Evolutionary conservation across 768 basidiomycete genomes (phyloP).

Genomic region (Kwoniella heveanensis): DNA sequence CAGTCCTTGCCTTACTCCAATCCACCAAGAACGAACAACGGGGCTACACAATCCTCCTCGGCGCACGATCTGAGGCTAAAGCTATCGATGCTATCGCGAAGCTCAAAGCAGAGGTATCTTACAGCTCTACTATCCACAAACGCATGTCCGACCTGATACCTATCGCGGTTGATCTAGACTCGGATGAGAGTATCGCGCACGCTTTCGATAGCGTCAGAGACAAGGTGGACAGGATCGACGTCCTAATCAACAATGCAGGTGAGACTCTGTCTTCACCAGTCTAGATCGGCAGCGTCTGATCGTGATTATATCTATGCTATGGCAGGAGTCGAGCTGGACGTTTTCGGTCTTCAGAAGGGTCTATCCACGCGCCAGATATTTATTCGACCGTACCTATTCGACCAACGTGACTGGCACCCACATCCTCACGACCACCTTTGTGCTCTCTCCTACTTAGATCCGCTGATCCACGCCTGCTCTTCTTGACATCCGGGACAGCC

Average conservation of each 20-base stretch:
- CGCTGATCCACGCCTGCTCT: slow-evolving; percentile 3
- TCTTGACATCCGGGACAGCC: slow-evolving; percentile 13
- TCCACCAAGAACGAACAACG: neutral
- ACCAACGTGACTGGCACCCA: neutral
- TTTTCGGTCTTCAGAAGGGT: neutral
- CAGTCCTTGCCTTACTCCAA: neutral
- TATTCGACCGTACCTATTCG: neutral
- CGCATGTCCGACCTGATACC: neutral
- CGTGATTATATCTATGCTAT: too few species aligned
- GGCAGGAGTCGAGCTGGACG: slow-evolving; percentile 10
- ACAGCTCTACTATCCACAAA: neutral
- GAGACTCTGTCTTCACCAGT: too few species aligned
- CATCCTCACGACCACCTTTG: too few species aligned
- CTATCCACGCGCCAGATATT: slow-evolving; percentile 3
- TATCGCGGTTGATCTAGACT: slow-evolving; percentile 10
- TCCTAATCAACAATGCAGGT: too few species aligned
- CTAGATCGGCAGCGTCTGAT: too few species aligned
- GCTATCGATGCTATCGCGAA: neutral
- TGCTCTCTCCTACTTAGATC: slow-evolving; percentile 4
- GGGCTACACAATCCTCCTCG: slow-evolving; percentile 6
- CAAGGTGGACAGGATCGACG: slow-evolving; percentile 1
- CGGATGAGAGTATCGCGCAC: slow-evolving; percentile 7
- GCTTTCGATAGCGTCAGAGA: neutral
- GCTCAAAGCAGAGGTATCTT: neutral
- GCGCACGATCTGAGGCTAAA: slow-evolving; percentile 2